Percentiles rank a stretch among this genome's conserved stretches.
Evolutionary conservation across 306 rosid genomes (phyloP).

Genomic region (Acmispon strigosus): DNA sequence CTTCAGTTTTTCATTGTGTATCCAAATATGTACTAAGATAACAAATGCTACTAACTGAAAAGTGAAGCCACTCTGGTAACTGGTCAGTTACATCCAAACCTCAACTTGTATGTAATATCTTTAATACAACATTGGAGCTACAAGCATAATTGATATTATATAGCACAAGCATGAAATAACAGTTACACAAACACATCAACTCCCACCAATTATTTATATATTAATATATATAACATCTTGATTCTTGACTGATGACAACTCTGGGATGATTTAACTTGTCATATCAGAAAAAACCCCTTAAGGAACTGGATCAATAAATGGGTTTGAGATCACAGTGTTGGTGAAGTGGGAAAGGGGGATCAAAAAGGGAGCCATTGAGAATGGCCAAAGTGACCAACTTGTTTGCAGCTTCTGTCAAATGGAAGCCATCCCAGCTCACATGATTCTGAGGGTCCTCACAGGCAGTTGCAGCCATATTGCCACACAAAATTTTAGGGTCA

Average conservation of each 20-base stretch:
- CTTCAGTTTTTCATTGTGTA: too few species aligned
- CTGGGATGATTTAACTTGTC: not conserved
- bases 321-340: conserved; percentile 47
- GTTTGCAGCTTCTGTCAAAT: conserved; percentile 77
- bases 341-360: conserved; percentile 57
- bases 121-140: too few species aligned
- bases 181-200: not conserved
- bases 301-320: conserved; percentile 25
- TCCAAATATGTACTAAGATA: too few species aligned
- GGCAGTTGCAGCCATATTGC: conserved; percentile 55
- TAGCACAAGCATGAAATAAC: not conserved
- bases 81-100: not conserved
- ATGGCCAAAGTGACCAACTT: conserved; percentile 51
- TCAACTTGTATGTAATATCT: not conserved
- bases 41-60: not conserved
- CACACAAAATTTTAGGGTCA: conserved; percentile 47
- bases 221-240: not conserved
- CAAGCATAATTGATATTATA: too few species aligned
- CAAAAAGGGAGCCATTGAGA: conserved; percentile 53
- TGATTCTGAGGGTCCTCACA: conserved; percentile 63
- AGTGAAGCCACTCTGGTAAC: too few species aligned
- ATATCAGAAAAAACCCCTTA: not conserved
- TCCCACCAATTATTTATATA: not conserved
- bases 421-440: conserved; percentile 89
- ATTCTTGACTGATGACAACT: not conserved